These are phyloP conservation scores for Dalbergia oliveri DNA, from an alignment of 306 rosid genomes.

Conservation along the genomic window DNA sequence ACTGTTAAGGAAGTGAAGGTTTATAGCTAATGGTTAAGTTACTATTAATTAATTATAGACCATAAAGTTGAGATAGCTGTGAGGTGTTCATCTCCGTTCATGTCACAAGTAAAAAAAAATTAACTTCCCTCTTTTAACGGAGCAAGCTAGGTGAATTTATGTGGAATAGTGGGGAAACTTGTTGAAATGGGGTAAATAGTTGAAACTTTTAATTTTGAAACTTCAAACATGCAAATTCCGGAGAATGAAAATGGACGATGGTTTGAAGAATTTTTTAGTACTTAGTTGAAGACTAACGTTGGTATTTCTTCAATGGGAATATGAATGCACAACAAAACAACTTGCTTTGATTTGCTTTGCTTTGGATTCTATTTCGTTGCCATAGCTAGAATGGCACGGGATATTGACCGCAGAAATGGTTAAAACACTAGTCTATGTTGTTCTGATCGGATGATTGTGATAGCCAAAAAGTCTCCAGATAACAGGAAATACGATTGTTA, in stretches of 20 bases:
- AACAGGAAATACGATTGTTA: constrained; percentile 20
- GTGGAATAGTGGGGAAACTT: too few relatives aligned
- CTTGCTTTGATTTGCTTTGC: constrained; percentile 9
- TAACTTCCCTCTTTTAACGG: too few relatives aligned
- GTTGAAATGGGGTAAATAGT: too few relatives aligned
- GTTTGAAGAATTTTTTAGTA: background rate
- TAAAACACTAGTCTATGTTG: background rate
- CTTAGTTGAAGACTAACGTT: background rate
- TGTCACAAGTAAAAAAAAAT: too few relatives aligned
- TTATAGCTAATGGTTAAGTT: too few relatives aligned
- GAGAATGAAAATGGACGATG: background rate
- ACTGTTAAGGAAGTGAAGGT: too few relatives aligned
- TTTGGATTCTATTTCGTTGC: constrained; percentile 21
- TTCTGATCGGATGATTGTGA: background rate
- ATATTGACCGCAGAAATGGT: background rate
- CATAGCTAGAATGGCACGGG: background rate
- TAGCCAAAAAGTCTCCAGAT: background rate
- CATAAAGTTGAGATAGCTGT: too few relatives aligned
- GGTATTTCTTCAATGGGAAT: background rate
- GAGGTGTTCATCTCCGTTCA: too few relatives aligned
- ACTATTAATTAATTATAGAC: too few relatives aligned
- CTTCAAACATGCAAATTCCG: too few relatives aligned
- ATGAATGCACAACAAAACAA: background rate
- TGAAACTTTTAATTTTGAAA: too few relatives aligned
- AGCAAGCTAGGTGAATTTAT: too few relatives aligned